phyloP scores from a whole-genome alignment of 768 basidiomycete species.

The Leccinum longicurvipes region DNA sequence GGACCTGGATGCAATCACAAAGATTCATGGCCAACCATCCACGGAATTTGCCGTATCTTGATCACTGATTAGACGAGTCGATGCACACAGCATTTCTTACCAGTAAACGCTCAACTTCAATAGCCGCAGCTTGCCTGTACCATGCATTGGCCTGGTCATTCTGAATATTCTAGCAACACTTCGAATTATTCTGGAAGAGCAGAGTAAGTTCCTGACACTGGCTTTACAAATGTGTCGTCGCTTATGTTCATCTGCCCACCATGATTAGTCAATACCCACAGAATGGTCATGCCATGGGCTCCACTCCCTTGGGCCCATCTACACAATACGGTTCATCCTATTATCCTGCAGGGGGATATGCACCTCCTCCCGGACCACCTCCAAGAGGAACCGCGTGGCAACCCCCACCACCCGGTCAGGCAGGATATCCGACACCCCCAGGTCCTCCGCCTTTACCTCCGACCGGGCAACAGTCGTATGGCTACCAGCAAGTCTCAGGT shows the following conservation, averaged over 20 bases:
- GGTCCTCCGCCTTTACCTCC: conserved; percentile 54
- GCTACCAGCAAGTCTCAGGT: conserved; percentile 50
- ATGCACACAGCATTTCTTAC: not conserved
- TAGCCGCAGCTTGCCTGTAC: not conserved
- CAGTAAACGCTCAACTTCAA: no score
- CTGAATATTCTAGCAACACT: conserved; percentile 6
- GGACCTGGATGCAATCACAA: no score
- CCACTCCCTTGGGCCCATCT: conserved; percentile 9
- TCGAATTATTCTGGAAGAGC: not conserved
- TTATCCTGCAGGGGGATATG: conserved; percentile 11
- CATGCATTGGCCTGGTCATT: conserved; percentile 2
- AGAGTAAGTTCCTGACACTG: conserved; percentile 11
- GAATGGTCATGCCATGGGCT: conserved; percentile 22
- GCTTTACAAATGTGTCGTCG: not conserved
- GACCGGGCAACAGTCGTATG: conserved; percentile 56
- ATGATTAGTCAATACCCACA: conserved; percentile 39
- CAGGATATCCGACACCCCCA: conserved; percentile 15
- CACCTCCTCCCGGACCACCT: conserved; percentile 15
- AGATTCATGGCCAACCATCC: no score
- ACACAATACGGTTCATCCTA: conserved; percentile 3
- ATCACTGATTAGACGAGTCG: no score
- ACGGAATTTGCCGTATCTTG: not conserved
- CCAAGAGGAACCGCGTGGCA: conserved; percentile 9
- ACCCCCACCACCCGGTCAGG: not conserved
- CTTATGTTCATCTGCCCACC: not conserved